phyloP scores from a whole-genome alignment of 768 basidiomycete genomes.

The Sporobolomyces pararoseus region DNA sequence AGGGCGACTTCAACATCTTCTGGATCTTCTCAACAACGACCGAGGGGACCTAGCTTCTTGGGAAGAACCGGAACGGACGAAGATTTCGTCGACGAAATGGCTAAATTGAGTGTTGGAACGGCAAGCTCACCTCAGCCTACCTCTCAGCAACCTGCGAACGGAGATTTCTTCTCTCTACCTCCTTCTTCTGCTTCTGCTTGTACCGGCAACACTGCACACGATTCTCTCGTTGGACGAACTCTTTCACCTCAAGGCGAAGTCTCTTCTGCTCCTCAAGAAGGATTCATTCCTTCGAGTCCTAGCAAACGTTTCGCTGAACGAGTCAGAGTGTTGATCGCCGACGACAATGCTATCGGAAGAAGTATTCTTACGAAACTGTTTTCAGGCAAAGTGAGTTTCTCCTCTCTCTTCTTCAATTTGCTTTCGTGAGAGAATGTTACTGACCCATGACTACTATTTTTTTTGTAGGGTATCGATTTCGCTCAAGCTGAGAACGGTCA shows the following conservation, averaged over 20 bases:
- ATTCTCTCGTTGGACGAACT: neutral
- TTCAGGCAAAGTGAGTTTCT: slow-evolving; percentile 14
- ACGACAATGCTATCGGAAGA: slow-evolving; percentile 32
- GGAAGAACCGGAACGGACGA: neutral
- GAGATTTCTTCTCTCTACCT: neutral
- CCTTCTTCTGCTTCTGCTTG: neutral
- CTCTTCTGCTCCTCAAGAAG: neutral
- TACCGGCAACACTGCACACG: neutral
- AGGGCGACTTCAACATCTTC: neutral
- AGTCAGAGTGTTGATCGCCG: slow-evolving; percentile 13
- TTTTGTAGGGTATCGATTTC: slow-evolving; percentile 19
- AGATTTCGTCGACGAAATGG: slow-evolving; percentile 23
- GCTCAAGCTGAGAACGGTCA: slow-evolving; percentile 29
- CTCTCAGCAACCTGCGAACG: neutral
- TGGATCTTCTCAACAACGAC: too few relatives aligned
- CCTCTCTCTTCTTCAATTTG: neutral
- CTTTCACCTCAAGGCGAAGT: neutral
- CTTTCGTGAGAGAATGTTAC: neutral
- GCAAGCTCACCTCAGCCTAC: neutral
- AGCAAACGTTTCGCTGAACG: slow-evolving; percentile 1
- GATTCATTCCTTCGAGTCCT: slow-evolving; percentile 10
- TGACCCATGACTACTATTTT: neutral
- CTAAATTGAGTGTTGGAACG: slow-evolving; percentile 1
- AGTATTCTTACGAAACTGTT: slow-evolving; percentile 30
- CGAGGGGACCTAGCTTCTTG: neutral